These are phyloP conservation scores for Erysimum cheiri DNA, from an alignment of 441 rosid species.

Conservation along the genomic window DNA sequence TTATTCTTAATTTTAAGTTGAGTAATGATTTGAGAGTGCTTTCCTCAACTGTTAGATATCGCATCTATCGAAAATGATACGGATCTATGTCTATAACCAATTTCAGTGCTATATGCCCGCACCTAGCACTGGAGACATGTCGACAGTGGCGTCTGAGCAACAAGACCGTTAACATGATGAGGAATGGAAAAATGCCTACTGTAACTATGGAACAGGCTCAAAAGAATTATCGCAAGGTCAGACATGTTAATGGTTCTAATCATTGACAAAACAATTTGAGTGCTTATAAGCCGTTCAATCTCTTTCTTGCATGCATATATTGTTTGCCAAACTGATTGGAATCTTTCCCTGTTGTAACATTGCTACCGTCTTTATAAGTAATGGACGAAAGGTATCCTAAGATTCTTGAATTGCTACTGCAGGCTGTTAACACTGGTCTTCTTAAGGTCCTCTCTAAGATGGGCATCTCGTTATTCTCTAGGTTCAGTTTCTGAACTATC, in stretches of 20 bases:
- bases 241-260: slow-evolving; percentile 38
- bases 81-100: slow-evolving; percentile 39
- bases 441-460: slow-evolving; percentile 98
- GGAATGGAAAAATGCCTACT: slow-evolving; percentile 98
- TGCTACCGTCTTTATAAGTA: slow-evolving; percentile 7
- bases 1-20: slow-evolving; percentile 21
- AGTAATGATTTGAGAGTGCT: slow-evolving; percentile 12
- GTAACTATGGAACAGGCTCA: slow-evolving; percentile 99
- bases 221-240: slow-evolving; percentile 91
- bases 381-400: slow-evolving; percentile 31
- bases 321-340: slow-evolving; percentile 16
- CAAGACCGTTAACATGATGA: slow-evolving; percentile 97
- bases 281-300: slow-evolving; percentile 21
- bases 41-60: slow-evolving; percentile 8
- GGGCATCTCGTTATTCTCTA: slow-evolving; percentile 98
- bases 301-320: slow-evolving; percentile 20
- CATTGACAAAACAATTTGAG: neutral
- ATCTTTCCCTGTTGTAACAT: slow-evolving; percentile 13
- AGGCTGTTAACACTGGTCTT: slow-evolving; percentile 96
- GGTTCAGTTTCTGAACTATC: slow-evolving; percentile 53
- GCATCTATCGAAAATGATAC: neutral
- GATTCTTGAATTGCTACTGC: slow-evolving; percentile 44
- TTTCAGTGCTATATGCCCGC: slow-evolving; percentile 92
- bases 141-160: slow-evolving; percentile 98
- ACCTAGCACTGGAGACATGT: slow-evolving; percentile 95